phyloP scores from a whole-genome alignment of 306 rosid genomes.

The Castanea mollissima region DNA sequence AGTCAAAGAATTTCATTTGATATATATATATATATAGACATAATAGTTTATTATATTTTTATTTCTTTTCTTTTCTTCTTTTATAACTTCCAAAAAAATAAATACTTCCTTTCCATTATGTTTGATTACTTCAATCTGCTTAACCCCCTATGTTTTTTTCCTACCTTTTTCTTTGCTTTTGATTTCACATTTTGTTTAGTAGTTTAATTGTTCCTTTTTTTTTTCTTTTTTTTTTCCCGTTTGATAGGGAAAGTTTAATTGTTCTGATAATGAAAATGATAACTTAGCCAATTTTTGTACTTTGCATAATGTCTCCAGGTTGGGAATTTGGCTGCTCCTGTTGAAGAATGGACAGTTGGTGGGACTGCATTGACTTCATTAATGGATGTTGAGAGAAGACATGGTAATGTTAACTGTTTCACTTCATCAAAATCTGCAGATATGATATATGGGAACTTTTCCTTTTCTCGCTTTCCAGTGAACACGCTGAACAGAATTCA shows the following conservation, averaged over 20 bases:
- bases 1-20: no score
- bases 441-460: constrained; percentile 3
- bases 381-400: constrained; percentile 99
- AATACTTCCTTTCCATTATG: no score
- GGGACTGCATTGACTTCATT: constrained; percentile 89
- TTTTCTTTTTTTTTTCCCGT: not conserved
- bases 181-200: not conserved
- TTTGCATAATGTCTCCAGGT: constrained; percentile 53
- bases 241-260: no score
- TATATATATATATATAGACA: no score
- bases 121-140: not conserved
- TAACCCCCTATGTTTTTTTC: constrained; percentile 2
- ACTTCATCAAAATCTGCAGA: not conserved
- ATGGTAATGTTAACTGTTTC: constrained; percentile 45
- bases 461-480: not conserved
- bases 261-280: not conserved
- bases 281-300: constrained; percentile 13
- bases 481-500: not conserved
- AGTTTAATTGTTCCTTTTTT: not conserved
- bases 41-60: no score
- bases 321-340: constrained; percentile 83
- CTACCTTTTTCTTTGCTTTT: constrained; percentile 9
- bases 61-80: no score
- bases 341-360: constrained; percentile 89
- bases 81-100: no score